Percentiles rank a stretch among this genome's conserved stretches.
phyloP scores from a whole-genome alignment of 495 filamentous ascomycete genomes.

The Xylaria nigripes region DNA sequence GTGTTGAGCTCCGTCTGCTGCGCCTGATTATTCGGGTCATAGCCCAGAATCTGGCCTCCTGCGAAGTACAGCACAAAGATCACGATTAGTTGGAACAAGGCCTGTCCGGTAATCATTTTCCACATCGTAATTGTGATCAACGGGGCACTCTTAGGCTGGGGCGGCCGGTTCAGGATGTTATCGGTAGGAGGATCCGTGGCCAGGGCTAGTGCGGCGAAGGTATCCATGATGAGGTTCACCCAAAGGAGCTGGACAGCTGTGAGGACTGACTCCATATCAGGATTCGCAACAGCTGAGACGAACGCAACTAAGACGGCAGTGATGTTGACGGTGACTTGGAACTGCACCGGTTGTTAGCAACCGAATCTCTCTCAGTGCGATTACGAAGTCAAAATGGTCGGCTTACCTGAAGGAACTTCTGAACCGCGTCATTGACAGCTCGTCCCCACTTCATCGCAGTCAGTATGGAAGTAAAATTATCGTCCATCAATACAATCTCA shows the following conservation, averaged over 20 bases:
- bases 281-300: conserved; percentile 64
- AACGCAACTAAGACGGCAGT: conserved; percentile 81
- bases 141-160: conserved; percentile 66
- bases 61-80: conserved; percentile 72
- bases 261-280: conserved; percentile 61
- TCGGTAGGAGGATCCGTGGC: conserved; percentile 74
- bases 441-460: conserved; percentile 84
- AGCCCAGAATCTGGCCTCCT: conserved; percentile 54
- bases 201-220: conserved; percentile 87
- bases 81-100: conserved; percentile 74
- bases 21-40: conserved; percentile 26
- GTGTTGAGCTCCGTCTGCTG: conserved; percentile 48
- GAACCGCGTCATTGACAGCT: conserved; percentile 80
- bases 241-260: conserved; percentile 82
- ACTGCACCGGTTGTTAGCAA: conserved; percentile 40
- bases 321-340: conserved; percentile 88
- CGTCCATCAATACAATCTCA: conserved; percentile 90
- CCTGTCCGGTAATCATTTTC: conserved; percentile 90
- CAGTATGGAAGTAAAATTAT: conserved; percentile 86
- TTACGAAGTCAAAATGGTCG: background rate
- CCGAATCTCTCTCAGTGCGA: background rate
- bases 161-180: conserved; percentile 62
- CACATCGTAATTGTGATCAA: conserved; percentile 78
- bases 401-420: conserved; percentile 76
- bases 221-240: conserved; percentile 94